Conservation (phyloP, 768 basidiomycete genomes). For the Thelephora ganbajun region DNA sequence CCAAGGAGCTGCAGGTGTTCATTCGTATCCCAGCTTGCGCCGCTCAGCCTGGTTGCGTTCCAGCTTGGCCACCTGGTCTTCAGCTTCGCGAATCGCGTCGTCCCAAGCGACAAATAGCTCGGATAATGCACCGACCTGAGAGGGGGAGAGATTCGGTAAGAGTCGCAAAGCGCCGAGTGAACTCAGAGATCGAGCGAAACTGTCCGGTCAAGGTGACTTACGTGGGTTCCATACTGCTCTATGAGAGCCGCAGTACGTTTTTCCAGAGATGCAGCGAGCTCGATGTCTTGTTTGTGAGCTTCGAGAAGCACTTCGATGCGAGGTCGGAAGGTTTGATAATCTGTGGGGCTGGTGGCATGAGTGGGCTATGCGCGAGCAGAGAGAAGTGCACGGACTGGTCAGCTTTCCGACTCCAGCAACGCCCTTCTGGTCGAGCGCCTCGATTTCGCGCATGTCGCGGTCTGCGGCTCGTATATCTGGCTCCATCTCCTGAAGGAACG, state of each 20-base stretch:
- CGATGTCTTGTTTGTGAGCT: slow-evolving; percentile 45
- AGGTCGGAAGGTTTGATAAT: slow-evolving; percentile 52
- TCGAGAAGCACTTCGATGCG: slow-evolving; percentile 46
- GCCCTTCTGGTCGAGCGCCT: slow-evolving; percentile 52
- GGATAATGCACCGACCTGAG: slow-evolving; percentile 65
- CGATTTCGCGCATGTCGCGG: slow-evolving; percentile 69
- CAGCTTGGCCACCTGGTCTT: slow-evolving; percentile 39
- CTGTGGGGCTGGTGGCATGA: slow-evolving; percentile 16
- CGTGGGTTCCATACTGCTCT: slow-evolving; percentile 58
- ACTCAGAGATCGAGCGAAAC: too few relatives aligned
- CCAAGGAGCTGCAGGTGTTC: neutral
- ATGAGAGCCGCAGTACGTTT: slow-evolving; percentile 48
- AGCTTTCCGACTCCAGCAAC: slow-evolving; percentile 63
- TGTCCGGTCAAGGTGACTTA: slow-evolving; percentile 18
- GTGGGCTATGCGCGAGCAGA: neutral
- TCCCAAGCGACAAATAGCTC: slow-evolving; percentile 83
- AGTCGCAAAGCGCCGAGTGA: neutral
- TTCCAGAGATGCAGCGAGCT: slow-evolving; percentile 48
- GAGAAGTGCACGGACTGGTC: slow-evolving; percentile 24
- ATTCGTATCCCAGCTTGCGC: slow-evolving; percentile 46
- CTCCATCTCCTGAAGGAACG: slow-evolving; percentile 66
- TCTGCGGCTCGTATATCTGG: slow-evolving; percentile 74
- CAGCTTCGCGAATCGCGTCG: slow-evolving; percentile 54
- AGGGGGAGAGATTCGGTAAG: neutral
- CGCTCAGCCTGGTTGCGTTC: slow-evolving; percentile 52